Evolutionary conservation across 2,329 filamentous ascomycete genomes (phyloP).

Genomic region (Paraphoma sp.): DNA sequence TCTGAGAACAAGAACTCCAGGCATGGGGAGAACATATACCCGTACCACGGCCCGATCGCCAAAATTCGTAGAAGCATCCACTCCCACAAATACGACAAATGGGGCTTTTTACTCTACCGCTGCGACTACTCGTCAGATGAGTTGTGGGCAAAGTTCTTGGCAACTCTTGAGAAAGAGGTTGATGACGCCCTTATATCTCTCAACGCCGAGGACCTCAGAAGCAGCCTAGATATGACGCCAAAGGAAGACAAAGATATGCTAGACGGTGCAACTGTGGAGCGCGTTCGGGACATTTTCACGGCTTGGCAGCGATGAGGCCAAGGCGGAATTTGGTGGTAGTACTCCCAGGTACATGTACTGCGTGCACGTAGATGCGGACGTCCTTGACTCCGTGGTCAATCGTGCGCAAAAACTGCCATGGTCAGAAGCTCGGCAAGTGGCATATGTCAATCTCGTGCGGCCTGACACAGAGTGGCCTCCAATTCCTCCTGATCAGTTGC

Average conservation of each 20-base stretch:
- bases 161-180: not conserved
- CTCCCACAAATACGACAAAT: slow-evolving; percentile 5
- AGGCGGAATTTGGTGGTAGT: not conserved
- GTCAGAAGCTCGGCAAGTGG: not conserved
- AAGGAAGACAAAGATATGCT: slow-evolving; percentile 1
- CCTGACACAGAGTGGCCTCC: not conserved
- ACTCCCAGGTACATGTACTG: not conserved
- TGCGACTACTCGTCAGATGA: slow-evolving; percentile 12
- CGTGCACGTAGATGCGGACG: not conserved
- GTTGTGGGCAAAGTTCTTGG: slow-evolving; percentile 10
- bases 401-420: not conserved
- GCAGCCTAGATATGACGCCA: not conserved
- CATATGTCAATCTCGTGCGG: not conserved
- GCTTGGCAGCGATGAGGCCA: slow-evolving; percentile 2
- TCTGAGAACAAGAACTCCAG: too few relatives aligned
- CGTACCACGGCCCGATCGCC: not conserved
- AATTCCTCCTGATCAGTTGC: not conserved
- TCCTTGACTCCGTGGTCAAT: not conserved
- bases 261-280: not conserved
- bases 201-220: not conserved
- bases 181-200: not conserved
- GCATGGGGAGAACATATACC: too few relatives aligned
- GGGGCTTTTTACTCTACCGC: slow-evolving; percentile 16
- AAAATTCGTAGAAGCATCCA: not conserved
- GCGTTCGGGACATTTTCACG: not conserved